Evolutionary conservation across 495 filamentous ascomycete species (phyloP), one percentile per base, ranked within the genome.

Genomic region (Rhypophila decipiens): DNA sequence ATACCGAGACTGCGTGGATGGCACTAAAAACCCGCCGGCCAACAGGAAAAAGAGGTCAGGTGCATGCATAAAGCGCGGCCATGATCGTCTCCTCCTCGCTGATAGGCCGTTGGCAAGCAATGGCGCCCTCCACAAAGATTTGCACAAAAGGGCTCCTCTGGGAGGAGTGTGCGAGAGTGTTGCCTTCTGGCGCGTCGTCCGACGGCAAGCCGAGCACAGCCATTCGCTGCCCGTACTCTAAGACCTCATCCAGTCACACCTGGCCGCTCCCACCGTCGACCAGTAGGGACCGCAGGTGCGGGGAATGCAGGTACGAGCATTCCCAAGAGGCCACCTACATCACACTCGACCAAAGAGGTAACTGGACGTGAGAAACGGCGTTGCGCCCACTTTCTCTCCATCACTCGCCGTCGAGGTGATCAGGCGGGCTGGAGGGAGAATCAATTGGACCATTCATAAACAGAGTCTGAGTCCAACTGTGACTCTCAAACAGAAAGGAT

Each of bases 21-120:
- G n/a, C n/a, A n/a, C n/a, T n/a, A n/a, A n/a, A n/a, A n/a, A n/a
- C n/a, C n/a, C n/a, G n/a, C 27, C 27, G 13, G 27, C 13, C 47
- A 31, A 13, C 27, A 43, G 42, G 23, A 33, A 29, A 36, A 38
- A 51, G 48, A 8, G 38, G 21, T 52, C 50, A 50, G 49, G 49
- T 38, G 49, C 51, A 56, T 59, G 62, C 59, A 65, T 54, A 53
- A 59, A 55, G 51, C 62, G 53, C 51, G 39, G 42, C 5, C 54
- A 38, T 36, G 51, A 44, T 38, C 42, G 39, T 37, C 37, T 52
- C 53, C 39, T 44, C 23, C 19, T 18, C 33, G 27, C 52, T 63
- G 59, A 65, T 65, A 60, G 62, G 62, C 41, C 43, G 44, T 31
- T 2, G 36, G 18, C 55, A 45, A 46, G 39, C 48, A 57, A 36